A percentile compares a stretch with the other conserved stretches of the same genome.
These are phyloP conservation scores for Akebia trifoliata DNA, from an alignment of 164 flowering plant species.

Conservation along the genomic window DNA sequence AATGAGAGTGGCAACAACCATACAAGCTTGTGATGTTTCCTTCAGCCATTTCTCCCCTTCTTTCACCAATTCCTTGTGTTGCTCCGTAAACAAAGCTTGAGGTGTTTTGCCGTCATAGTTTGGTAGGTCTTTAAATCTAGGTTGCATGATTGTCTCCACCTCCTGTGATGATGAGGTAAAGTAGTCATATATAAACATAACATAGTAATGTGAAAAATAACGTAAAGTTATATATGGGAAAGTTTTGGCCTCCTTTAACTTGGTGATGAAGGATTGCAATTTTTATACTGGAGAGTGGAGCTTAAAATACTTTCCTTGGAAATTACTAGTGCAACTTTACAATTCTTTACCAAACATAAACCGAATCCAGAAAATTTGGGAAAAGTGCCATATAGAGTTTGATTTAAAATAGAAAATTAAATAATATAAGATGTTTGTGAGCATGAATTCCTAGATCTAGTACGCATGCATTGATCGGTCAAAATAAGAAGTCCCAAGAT, in stretches of 20 bases:
- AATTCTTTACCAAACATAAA: no score
- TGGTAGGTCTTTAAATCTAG: background rate
- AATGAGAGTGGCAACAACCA: constrained; percentile 22
- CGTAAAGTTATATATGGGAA: background rate
- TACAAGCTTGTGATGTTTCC: constrained; percentile 3
- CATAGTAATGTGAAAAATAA: background rate
- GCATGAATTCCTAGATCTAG: no score
- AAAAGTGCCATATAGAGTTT: no score
- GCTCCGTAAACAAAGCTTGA: constrained; percentile 18
- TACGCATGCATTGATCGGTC: no score
- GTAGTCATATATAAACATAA: background rate
- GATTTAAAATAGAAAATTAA: no score
- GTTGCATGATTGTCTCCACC: constrained; percentile 27
- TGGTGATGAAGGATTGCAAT: no score
- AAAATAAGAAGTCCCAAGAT: no score
- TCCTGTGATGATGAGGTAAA: constrained; percentile 14
- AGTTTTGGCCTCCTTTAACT: background rate
- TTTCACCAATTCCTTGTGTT: constrained; percentile 10
- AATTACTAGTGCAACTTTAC: no score
- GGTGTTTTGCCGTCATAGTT: constrained; percentile 16
- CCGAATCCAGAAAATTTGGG: no score
- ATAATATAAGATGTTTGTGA: no score
- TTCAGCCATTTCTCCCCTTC: constrained; percentile 16
- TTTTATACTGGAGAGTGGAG: no score
- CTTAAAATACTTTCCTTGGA: no score